Base-by-base conservation (phyloP, 306 rosid species). In the Spatholobus suberectus region DNA sequence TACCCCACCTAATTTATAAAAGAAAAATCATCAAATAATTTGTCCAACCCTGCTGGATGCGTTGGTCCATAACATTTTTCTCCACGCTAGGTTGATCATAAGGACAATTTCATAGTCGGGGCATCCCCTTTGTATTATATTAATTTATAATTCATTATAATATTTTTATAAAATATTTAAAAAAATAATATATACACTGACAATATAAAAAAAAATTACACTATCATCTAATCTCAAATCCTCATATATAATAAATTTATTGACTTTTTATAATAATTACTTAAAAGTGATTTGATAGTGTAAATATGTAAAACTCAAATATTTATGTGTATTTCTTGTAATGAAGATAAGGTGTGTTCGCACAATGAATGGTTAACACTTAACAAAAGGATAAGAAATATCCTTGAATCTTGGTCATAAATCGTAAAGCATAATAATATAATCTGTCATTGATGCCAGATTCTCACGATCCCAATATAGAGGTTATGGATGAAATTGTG, bases 341-440 rank as follows among this genome's bases (percentile, higher is more conserved):
- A 71, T 1, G 2, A 71, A 26, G 41, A 46, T 71, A 26, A 47
- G 59, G 14, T 20, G 4, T 40, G 17, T 1, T 5, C 18, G 8
- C 13, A 26, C 14, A 71, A 43, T 13, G 57, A 24, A 44, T 46
- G 40, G 24, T 49, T 29, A 14, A 49, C 55, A 49, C 58, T 27
- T 41, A 21, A 69, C 10, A 69, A 69, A 68, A 38, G 1, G 1
- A 6, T 6, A 47, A 70, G 55, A 67, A 67, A 67, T 21, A 23
- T 38, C 23, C 73, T 67, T 3, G 29, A 20, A 55, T 67, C 73
- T 35, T 65, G 71, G 20, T 67, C 49, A 67, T 67, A 41, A n/a
- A 34, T n/a, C 15, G 6, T 37, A 17, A 35, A 6, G 27, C 26
- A 52, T 52, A 7, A 52, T 52, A 52, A 8, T 3, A 29, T 29